These are phyloP conservation scores for Dillenia turbinata DNA, from an alignment of 164 flowering plant species.

Conservation along the genomic window DNA sequence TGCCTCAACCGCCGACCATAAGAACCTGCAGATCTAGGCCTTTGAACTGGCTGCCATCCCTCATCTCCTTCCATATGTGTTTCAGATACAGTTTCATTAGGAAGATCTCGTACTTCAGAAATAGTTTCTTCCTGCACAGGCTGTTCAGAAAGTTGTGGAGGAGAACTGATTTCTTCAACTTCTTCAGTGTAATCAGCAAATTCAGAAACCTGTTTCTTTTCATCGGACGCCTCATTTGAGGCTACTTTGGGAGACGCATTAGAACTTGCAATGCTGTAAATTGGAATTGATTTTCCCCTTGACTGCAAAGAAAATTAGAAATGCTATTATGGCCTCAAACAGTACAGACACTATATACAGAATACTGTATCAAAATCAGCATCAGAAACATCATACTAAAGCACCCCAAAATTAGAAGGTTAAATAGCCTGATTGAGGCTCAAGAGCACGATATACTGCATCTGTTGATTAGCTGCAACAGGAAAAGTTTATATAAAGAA, in stretches of 20 bases:
- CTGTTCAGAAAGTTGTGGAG: constrained; percentile 23
- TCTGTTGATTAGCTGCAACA: no score
- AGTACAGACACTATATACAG: no score
- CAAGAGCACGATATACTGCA: no score
- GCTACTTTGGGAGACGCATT: constrained; percentile 46
- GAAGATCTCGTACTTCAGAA: constrained; percentile 19
- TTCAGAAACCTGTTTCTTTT: constrained; percentile 39
- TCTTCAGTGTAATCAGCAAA: constrained; percentile 15
- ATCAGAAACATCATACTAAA: no score
- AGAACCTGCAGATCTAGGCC: constrained; percentile 73
- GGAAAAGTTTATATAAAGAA: no score
- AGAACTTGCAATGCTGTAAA: constrained; percentile 27
- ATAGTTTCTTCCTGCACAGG: constrained; percentile 27
- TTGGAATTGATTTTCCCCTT: constrained; percentile 45
- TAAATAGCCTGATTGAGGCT: no score
- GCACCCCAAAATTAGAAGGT: no score
- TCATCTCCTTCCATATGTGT: constrained; percentile 75
- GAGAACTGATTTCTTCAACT: constrained; percentile 15
- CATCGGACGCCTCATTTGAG: constrained; percentile 36
- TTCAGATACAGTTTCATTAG: constrained; percentile 35
- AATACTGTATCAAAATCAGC: no score
- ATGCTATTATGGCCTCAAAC: not conserved
- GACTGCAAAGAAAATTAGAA: constrained; percentile 37
- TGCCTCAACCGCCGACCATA: constrained; percentile 62
- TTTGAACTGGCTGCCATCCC: constrained; percentile 97